Evolutionary conservation across 1,284 basidiomycete genomes (phyloP), one percentile per base, ranked within the genome.

Genomic region (Bondarzewia mesenterica): DNA sequence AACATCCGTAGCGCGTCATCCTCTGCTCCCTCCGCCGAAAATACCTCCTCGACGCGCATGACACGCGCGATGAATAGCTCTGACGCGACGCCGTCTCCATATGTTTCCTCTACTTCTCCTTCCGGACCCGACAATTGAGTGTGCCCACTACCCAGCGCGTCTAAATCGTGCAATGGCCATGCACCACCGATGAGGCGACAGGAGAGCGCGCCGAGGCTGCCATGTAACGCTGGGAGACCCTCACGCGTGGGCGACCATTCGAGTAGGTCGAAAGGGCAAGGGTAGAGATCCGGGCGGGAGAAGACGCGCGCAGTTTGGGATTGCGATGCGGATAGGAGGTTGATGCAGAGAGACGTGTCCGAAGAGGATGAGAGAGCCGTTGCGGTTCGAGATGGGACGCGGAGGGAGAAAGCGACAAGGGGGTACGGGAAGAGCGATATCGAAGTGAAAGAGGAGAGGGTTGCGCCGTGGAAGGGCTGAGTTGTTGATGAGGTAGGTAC

Each of bases 361-460:
- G 51, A 35, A 45, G 55, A 48, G 22, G 54, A 45, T 32, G 56
- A 44, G 7, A 67, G 57, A 22, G 75, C 73, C 41, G 70, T 73
- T 2, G 89, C 89, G 77, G 94, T 86, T 7, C 89, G 76, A 1
- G 90, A 93, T 3, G 93, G 93, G n/a, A 92, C 74, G 25, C 90
- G 82, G 12, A 95, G 74, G 10, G 90, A 85, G 65, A 95, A 95
- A 0, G 90, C 78, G 54, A 96, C 78, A 50, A 95, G 77, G 0
- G 93, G 91, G 56, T 83, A 70, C 2, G 93, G 93, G 57, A 90
- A 80, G 69, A 96, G 78, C 1, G 92, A 82, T 57, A 95, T 82
- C n/a, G 90, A 92, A 22, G 89, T 83, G 63, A 95, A 91, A 0
- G 92, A 94, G 5, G 93, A 94, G 37, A 96, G 73, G 0, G 93